phyloP scores from a whole-genome alignment of 345 rosid genomes.

The Lepidium africanum region DNA sequence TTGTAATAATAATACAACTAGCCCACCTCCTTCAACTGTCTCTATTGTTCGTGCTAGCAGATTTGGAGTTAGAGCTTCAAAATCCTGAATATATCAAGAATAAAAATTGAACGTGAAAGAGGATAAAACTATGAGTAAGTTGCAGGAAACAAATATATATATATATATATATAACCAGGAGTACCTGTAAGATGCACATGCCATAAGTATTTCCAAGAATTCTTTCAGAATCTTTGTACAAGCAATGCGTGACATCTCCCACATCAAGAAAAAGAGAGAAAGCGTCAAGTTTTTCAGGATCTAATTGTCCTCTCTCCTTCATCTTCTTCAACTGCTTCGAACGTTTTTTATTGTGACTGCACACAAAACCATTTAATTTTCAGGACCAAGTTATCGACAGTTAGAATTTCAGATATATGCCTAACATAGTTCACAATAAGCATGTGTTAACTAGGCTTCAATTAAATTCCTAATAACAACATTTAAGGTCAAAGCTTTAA shows the following conservation, averaged over 20 bases:
- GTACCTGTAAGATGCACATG: constrained; percentile 91
- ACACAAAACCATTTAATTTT: constrained; percentile 14
- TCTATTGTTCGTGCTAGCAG: constrained; percentile 91
- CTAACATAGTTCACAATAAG: neutral
- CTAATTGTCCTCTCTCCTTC: constrained; percentile 83
- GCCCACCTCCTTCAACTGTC: constrained; percentile 95
- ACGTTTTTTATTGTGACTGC: constrained; percentile 92
- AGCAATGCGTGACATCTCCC: constrained; percentile 69
- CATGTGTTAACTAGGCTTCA: neutral
- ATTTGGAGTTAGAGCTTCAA: constrained; percentile 98
- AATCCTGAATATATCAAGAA: constrained; percentile 49
- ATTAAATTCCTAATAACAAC: neutral
- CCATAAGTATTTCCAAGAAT: constrained; percentile 95
- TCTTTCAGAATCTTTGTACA: constrained; percentile 85
- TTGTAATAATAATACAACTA: constrained; percentile 68
- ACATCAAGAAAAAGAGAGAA: constrained; percentile 85
- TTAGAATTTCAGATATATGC: neutral
- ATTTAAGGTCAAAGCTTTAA: neutral
- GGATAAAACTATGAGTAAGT: neutral
- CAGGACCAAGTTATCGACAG: neutral
- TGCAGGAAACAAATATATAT: neutral
- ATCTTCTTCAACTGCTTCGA: constrained; percentile 76
- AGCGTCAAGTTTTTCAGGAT: constrained; percentile 91
- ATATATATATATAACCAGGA: neutral
- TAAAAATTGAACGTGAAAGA: neutral